These are phyloP conservation scores for Didymella glomerata DNA, from an alignment of 2,329 filamentous ascomycete genomes.

Conservation along the genomic window DNA sequence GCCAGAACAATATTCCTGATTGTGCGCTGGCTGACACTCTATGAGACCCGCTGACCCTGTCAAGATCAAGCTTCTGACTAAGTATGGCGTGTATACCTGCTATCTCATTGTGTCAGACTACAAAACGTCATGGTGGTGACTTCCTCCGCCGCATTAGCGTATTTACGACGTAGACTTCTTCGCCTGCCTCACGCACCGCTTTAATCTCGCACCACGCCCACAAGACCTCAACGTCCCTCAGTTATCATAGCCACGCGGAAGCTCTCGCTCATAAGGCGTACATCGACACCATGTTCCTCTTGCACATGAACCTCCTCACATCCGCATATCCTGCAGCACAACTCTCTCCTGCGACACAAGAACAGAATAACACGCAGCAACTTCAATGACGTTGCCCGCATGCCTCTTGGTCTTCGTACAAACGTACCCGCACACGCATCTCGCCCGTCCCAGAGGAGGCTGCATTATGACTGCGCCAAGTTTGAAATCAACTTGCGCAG, in stretches of 20 bases:
- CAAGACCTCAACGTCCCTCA: neutral
- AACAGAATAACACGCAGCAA: neutral
- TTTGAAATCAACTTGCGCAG: conserved; percentile 1
- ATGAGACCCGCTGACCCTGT: neutral
- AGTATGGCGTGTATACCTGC: neutral
- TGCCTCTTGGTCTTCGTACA: neutral
- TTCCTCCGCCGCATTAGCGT: neutral
- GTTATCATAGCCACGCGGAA: neutral
- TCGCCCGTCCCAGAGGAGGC: neutral
- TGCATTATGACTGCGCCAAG: neutral
- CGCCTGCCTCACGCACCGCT: neutral
- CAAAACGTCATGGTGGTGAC: neutral
- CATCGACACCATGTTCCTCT: too few relatives aligned
- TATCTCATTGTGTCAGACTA: neutral
- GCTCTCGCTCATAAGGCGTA: neutral
- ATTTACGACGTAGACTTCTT: neutral
- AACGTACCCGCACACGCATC: neutral
- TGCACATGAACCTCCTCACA: neutral
- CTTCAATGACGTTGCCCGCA: neutral
- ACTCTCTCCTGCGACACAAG: neutral
- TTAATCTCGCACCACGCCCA: neutral
- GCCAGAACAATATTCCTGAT: neutral
- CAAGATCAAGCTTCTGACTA: neutral
- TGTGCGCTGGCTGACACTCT: neutral
- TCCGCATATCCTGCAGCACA: neutral